Evolutionary conservation across 179 eudicot genomes (phyloP).

Genomic region (Vitellaria paradoxa): DNA sequence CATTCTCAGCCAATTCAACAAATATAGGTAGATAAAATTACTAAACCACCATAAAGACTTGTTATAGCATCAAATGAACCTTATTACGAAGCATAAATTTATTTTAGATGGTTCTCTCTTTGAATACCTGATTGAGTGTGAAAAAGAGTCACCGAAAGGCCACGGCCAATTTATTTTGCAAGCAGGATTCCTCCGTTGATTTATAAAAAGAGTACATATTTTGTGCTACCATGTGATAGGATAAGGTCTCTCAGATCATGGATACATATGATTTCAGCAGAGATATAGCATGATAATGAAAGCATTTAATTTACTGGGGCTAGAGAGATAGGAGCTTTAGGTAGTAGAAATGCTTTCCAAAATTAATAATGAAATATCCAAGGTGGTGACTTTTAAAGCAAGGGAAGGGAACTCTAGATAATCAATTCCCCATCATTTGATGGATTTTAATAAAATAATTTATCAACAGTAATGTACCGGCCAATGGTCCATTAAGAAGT

Average conservation of each 20-base stretch:
- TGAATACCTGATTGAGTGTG: background rate
- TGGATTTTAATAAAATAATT: background rate
- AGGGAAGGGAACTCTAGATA: background rate
- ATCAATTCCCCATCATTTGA: background rate
- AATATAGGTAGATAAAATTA: too few species aligned
- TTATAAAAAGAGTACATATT: too few species aligned
- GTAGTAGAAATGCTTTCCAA: background rate
- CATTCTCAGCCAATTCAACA: too few species aligned
- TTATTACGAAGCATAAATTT: too few species aligned
- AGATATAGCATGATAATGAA: background rate
- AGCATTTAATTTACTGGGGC: too few species aligned
- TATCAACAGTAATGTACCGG: background rate
- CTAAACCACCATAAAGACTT: too few species aligned
- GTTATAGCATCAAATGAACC: too few species aligned
- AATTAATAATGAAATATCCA: background rate
- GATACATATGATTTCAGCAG: background rate
- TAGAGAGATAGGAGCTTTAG: background rate
- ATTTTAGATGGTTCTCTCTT: background rate
- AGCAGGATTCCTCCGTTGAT: background rate
- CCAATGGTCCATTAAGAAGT: background rate
- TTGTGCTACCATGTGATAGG: too few species aligned
- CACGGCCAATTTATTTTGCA: background rate
- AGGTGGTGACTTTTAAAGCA: too few species aligned
- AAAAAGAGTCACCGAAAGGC: background rate
- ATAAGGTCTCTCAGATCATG: background rate